phyloP scores from a whole-genome alignment of 768 basidiomycete species.

The Daedaleopsis nitida region DNA sequence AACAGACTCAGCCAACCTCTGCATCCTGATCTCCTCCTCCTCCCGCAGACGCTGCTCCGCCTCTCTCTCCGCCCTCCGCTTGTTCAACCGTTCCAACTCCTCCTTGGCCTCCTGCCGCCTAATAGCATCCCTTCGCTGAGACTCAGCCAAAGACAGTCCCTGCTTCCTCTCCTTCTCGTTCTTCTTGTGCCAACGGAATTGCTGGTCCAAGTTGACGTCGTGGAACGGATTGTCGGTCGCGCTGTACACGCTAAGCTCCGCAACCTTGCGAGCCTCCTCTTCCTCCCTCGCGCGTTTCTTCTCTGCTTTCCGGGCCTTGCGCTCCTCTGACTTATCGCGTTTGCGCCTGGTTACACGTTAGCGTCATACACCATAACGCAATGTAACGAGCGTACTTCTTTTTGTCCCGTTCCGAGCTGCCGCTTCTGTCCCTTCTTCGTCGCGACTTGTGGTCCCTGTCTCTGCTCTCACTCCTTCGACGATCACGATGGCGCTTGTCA shows the following conservation, averaged over 20 bases:
- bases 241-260: slow-evolving; percentile 95
- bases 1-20: slow-evolving; percentile 87
- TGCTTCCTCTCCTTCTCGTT: slow-evolving; percentile 92
- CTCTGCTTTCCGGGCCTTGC: slow-evolving; percentile 83
- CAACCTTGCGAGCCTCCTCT: slow-evolving; percentile 89
- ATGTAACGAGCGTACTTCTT: slow-evolving; percentile 46
- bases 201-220: slow-evolving; percentile 93
- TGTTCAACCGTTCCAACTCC: slow-evolving; percentile 90
- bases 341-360: slow-evolving; percentile 55
- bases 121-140: slow-evolving; percentile 76
- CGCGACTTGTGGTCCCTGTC: slow-evolving; percentile 32
- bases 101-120: slow-evolving; percentile 91
- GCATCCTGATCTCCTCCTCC: slow-evolving; percentile 90
- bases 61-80: slow-evolving; percentile 88
- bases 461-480: slow-evolving; percentile 35
- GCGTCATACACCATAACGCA: background rate
- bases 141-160: slow-evolving; percentile 78
- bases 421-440: slow-evolving; percentile 28
- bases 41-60: slow-evolving; percentile 86
- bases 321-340: slow-evolving; percentile 85
- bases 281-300: slow-evolving; percentile 82
- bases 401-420: slow-evolving; percentile 41
- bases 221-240: slow-evolving; percentile 98
- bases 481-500: slow-evolving; percentile 25
- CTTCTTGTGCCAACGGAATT: slow-evolving; percentile 99